A percentile compares a stretch with the other conserved stretches of the same genome.
phyloP scores from a whole-genome alignment of 805 yeast species.

The Schwanniomyces yamadae region DNA sequence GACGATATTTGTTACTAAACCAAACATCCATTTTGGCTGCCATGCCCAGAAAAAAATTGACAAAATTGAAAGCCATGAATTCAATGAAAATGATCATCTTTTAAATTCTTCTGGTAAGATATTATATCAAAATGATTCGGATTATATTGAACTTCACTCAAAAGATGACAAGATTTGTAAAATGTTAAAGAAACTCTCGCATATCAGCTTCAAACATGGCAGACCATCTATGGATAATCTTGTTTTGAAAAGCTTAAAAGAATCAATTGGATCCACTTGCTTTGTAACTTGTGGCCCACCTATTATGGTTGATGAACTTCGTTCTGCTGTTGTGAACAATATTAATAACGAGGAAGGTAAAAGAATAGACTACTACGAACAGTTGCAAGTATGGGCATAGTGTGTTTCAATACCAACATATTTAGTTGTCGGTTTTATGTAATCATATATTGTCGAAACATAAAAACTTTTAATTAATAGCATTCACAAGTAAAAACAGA shows the following conservation, averaged over 20 bases:
- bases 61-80: background rate
- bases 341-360: slow-evolving; percentile 32
- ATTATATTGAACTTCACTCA: too few species aligned
- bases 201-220: slow-evolving; percentile 35
- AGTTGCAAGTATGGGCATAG: slow-evolving; percentile 64
- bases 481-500: too few species aligned
- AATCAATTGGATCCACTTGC: slow-evolving; percentile 36
- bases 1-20: slow-evolving; percentile 29
- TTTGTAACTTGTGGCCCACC: slow-evolving; percentile 36
- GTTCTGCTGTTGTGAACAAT: slow-evolving; percentile 38
- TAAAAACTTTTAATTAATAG: too few species aligned
- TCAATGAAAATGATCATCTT: background rate
- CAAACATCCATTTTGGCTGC: slow-evolving; percentile 14
- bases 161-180: slow-evolving; percentile 12
- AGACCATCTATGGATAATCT: slow-evolving; percentile 44
- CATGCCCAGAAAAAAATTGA: background rate
- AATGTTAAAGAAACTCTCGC: slow-evolving; percentile 11
- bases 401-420: background rate
- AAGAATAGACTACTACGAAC: slow-evolving; percentile 69
- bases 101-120: background rate
- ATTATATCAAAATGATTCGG: background rate
- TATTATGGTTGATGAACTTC: slow-evolving; percentile 30
- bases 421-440: too few species aligned
- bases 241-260: slow-evolving; percentile 29
- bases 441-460: too few species aligned